phyloP scores from a whole-genome alignment of 75 land plant species.

The Selaginella moellendorffii region DNA sequence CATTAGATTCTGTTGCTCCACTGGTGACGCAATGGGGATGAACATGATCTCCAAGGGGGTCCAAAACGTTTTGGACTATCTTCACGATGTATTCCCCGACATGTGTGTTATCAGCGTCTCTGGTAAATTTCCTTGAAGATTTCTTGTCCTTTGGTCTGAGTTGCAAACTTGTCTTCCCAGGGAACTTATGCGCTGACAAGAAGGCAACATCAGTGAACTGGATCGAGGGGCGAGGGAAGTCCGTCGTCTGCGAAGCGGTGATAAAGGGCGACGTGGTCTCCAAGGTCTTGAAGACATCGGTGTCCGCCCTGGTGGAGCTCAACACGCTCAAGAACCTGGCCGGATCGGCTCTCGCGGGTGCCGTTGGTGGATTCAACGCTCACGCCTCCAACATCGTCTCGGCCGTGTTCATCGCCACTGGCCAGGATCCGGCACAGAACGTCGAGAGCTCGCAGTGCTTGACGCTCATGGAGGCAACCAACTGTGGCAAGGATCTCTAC shows the following conservation, averaged over 20 bases:
- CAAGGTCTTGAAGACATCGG: constrained; percentile 53
- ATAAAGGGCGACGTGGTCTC: constrained; percentile 26
- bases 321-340: constrained; percentile 14
- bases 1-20: neutral
- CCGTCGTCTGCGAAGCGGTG: constrained; percentile 69
- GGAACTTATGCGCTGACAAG: constrained; percentile 19
- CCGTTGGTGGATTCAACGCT: constrained; percentile 7
- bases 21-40: constrained; percentile 9
- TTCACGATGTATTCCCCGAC: constrained; percentile 13
- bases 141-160: too few relatives aligned
- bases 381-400: constrained; percentile 42
- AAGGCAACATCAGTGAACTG: constrained; percentile 50
- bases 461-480: constrained; percentile 52
- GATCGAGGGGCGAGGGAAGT: constrained; percentile 67
- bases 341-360: constrained; percentile 9
- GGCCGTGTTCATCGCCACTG: constrained; percentile 59
- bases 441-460: constrained; percentile 71
- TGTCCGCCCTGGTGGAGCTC: constrained; percentile 14
- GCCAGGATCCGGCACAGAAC: constrained; percentile 57
- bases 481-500: constrained; percentile 53
- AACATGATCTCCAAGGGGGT: constrained; percentile 14
- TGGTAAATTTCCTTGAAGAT: neutral
- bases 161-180: too few relatives aligned
- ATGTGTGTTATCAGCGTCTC: constrained; percentile 16
- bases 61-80: constrained; percentile 12